Percentiles rank a stretch among this genome's conserved stretches.
phyloP scores from a whole-genome alignment of 208 protist species.

The Crithidia brevicula region DNA sequence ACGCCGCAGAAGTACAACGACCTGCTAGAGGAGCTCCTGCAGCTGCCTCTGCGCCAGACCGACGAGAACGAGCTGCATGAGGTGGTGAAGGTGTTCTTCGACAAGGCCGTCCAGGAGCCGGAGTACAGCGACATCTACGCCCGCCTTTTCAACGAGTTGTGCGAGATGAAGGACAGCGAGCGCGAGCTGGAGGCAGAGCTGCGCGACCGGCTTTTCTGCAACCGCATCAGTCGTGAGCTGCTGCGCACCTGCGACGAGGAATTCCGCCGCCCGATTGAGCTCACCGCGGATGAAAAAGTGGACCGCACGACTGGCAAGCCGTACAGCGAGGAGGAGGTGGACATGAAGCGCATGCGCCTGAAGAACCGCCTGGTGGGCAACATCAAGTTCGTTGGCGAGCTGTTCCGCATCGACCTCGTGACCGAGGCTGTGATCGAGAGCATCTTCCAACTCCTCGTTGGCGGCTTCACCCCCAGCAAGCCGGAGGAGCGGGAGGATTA shows the following conservation, averaged over 20 bases:
- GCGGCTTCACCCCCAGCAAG: constrained; percentile 51
- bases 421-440: constrained; percentile 62
- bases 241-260: constrained; percentile 67
- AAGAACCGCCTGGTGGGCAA: constrained; percentile 85
- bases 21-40: constrained; percentile 70
- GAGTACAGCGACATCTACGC: constrained; percentile 83
- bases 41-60: constrained; percentile 78
- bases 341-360: constrained; percentile 64
- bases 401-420: constrained; percentile 77
- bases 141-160: constrained; percentile 68
- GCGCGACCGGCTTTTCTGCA: constrained; percentile 62
- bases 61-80: constrained; percentile 84
- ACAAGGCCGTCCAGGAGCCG: constrained; percentile 87
- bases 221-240: constrained; percentile 64
- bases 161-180: constrained; percentile 64
- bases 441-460: constrained; percentile 70
- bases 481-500: constrained; percentile 64
- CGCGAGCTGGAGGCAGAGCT: constrained; percentile 53
- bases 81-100: constrained; percentile 84
- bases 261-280: constrained; percentile 72
- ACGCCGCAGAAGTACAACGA: constrained; percentile 81
- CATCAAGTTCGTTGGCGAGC: constrained; percentile 87
- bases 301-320: constrained; percentile 69
- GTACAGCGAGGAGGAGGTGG: constrained; percentile 70
- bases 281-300: constrained; percentile 69